Conservation (phyloP, 2,329 filamentous ascomycete species). For the Tolypocladium amazonense region DNA sequence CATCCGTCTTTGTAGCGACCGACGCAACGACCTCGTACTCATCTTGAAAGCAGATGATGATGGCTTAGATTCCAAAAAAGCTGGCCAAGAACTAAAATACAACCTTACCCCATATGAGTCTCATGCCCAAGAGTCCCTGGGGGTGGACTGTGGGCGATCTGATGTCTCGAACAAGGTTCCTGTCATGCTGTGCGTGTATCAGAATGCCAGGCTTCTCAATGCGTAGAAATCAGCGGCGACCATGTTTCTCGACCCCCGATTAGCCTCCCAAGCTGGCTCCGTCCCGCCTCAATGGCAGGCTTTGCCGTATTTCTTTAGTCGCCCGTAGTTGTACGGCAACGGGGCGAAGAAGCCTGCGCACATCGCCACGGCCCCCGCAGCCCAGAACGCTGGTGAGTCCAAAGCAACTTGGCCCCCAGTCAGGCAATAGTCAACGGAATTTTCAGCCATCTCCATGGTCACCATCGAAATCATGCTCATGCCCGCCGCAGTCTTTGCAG, state of each 20-base stretch:
- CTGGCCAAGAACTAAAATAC: too few relatives aligned
- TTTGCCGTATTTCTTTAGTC: conserved; percentile 37
- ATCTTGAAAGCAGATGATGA: too few relatives aligned
- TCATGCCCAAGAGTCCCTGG: not conserved
- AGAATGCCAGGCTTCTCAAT: not conserved
- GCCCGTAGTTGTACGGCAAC: conserved; percentile 41
- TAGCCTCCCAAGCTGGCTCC: not conserved
- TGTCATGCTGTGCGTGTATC: not conserved
- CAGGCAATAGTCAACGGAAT: conserved; percentile 42
- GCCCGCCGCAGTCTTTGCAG: conserved; percentile 40
- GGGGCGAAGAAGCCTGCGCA: conserved; percentile 35
- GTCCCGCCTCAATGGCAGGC: conserved; percentile 28
- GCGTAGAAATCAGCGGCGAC: not conserved
- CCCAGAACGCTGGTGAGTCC: conserved; percentile 38
- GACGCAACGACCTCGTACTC: not conserved
- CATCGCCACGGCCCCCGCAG: conserved; percentile 33
- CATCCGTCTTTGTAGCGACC: too few relatives aligned
- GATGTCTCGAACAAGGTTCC: not conserved
- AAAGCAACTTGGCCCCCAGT: conserved; percentile 39
- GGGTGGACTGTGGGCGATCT: not conserved
- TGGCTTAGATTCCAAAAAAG: too few relatives aligned
- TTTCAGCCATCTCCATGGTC: conserved; percentile 46
- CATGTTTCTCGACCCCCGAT: not conserved
- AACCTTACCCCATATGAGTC: too few relatives aligned
- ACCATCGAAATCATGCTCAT: conserved; percentile 51